Percentiles rank a stretch among this genome's conserved stretches.
Evolutionary conservation across 2,329 filamentous ascomycete genomes (phyloP).

Genomic region (Colletotrichum falcatum): DNA sequence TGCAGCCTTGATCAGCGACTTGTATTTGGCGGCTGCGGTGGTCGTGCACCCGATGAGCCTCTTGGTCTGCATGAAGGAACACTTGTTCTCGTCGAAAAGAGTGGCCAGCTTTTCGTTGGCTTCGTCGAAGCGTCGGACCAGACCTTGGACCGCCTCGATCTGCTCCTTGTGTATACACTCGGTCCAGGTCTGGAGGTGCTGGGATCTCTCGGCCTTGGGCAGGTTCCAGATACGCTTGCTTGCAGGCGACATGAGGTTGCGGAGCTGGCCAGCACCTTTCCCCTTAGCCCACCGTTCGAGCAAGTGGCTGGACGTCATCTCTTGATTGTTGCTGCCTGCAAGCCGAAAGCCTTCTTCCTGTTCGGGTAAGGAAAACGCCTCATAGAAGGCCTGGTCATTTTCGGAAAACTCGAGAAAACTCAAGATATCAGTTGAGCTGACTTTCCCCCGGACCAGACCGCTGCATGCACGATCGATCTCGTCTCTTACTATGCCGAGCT

Average conservation of each 20-base stretch:
- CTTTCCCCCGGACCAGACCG: constrained; percentile 28
- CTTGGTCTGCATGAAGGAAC: constrained; percentile 61
- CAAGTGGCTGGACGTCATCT: constrained; percentile 60
- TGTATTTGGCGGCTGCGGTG: constrained; percentile 74
- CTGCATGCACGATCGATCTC: constrained; percentile 47
- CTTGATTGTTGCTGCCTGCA: constrained; percentile 60
- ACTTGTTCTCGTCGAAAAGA: constrained; percentile 58
- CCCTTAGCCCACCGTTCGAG: constrained; percentile 65
- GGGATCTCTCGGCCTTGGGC: constrained; percentile 5
- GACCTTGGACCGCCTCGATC: constrained; percentile 53
- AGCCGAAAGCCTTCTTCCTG: constrained; percentile 57
- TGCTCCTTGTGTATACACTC: constrained; percentile 62
- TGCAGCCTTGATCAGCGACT: constrained; percentile 63
- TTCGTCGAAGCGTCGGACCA: constrained; percentile 56
- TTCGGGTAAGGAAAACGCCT: constrained; percentile 66
- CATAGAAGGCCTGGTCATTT: constrained; percentile 62
- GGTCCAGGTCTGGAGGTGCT: constrained; percentile 56
- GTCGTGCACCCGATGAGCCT: constrained; percentile 78
- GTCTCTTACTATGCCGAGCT: constrained; percentile 47
- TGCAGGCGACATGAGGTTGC: constrained; percentile 44
- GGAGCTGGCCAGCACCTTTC: constrained; percentile 58
- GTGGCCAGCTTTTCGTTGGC: constrained; percentile 55
- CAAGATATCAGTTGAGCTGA: constrained; percentile 49
- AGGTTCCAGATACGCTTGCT: constrained; percentile 65
- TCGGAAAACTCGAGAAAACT: constrained; percentile 64